Evolutionary conservation across 805 yeast genomes (phyloP).

Genomic region (Schwanniomyces sp.): DNA sequence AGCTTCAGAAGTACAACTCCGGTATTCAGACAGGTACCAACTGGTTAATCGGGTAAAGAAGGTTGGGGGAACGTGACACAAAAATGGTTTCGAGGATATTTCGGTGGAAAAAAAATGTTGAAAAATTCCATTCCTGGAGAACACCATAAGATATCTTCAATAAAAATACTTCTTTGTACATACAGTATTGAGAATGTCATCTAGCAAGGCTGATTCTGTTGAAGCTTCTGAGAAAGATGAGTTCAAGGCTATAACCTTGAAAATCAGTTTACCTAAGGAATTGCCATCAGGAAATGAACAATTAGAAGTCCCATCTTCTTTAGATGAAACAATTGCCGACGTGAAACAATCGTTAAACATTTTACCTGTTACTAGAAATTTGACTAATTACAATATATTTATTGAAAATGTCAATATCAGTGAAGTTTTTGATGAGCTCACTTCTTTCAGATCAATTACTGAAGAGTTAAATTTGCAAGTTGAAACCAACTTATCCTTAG

Average conservation of each 20-base stretch:
- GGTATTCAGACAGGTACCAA: too few relatives aligned
- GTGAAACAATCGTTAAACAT: constrained; percentile 58
- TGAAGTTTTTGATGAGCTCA: constrained; percentile 26
- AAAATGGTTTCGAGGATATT: not conserved
- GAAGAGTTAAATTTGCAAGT: constrained; percentile 14
- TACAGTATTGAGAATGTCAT: constrained; percentile 2
- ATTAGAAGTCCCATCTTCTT: constrained; percentile 29
- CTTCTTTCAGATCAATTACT: constrained; percentile 23
- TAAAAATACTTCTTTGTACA: not conserved
- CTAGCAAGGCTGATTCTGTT: constrained; percentile 10
- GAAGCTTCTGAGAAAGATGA: constrained; percentile 10
- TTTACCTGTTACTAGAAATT: constrained; percentile 56
- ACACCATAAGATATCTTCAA: not conserved
- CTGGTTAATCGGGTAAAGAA: not conserved
- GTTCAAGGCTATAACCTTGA: constrained; percentile 18
- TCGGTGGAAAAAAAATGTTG: constrained; percentile 7
- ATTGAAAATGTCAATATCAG: constrained; percentile 32
- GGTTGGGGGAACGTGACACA: not conserved
- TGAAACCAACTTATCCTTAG: constrained; percentile 35
- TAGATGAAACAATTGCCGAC: constrained; percentile 53
- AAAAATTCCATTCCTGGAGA: constrained; percentile 3
- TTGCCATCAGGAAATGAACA: constrained; percentile 11
- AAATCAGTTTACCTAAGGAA: constrained; percentile 14
- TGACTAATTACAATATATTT: constrained; percentile 58
- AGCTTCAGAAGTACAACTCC: too few relatives aligned